Conservation (phyloP, 208 protist species). For the Histomonas meleagridis region DNA sequence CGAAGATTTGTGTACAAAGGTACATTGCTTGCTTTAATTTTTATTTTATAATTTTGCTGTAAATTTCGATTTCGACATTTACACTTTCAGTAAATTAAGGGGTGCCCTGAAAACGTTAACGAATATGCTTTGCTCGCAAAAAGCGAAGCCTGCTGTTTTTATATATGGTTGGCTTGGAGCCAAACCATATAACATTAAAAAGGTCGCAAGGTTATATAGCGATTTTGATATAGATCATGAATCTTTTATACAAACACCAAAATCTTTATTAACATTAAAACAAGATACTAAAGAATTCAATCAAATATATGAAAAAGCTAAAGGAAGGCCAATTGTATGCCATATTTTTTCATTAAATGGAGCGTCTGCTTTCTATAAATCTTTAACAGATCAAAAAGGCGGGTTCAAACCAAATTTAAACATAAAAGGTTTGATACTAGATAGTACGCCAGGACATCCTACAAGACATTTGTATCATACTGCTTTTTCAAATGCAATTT, state of each 20-base stretch:
- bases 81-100: too few species aligned
- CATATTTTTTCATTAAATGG: slow-evolving; percentile 34
- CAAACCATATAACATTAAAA: neutral
- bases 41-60: too few species aligned
- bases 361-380: neutral
- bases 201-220: neutral
- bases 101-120: too few species aligned
- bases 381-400: neutral
- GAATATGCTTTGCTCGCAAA: too few species aligned
- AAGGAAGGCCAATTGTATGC: neutral
- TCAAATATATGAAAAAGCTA: neutral
- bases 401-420: neutral
- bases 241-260: neutral
- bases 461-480: neutral
- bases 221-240: neutral
- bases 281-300: neutral
- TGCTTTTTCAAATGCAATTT: slow-evolving; percentile 29
- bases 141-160: neutral
- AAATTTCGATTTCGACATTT: too few species aligned
- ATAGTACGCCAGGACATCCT: neutral
- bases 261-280: neutral
- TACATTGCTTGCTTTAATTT: too few species aligned
- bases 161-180: neutral
- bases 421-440: neutral
- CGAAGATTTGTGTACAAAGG: too few species aligned